A percentile compares a stretch with the other conserved stretches of the same genome.
These are phyloP conservation scores for Cafeteria roenbergensis DNA, from an alignment of 108 stramenopile genomes.

Conservation along the genomic window DNA sequence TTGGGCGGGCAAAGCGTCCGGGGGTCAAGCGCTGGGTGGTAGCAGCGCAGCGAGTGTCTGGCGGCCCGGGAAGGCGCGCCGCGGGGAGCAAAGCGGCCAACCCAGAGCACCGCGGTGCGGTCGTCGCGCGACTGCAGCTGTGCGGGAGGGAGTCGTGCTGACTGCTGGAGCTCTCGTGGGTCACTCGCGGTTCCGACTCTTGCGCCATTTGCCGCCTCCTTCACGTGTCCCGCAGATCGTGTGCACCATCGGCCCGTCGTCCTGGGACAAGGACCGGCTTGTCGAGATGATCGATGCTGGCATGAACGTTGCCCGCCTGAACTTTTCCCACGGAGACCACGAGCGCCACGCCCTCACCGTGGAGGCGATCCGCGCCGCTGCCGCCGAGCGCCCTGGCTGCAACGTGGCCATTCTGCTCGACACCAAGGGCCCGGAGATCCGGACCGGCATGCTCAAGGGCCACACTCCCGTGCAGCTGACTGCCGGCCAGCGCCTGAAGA, in stretches of 20 bases:
- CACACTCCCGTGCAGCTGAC: constrained; percentile 33
- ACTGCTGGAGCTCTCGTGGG: no score
- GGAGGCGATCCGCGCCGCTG: constrained; percentile 39
- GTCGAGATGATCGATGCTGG: constrained; percentile 45
- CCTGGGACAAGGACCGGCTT: constrained; percentile 53
- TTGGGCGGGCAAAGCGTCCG: no score
- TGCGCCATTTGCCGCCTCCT: no score
- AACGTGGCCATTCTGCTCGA: constrained; percentile 70
- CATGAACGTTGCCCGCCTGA: constrained; percentile 75
- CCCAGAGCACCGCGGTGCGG: no score
- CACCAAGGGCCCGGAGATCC: constrained; percentile 84
- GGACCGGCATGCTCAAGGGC: constrained; percentile 62
- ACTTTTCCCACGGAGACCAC: constrained; percentile 64
- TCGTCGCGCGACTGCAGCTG: no score
- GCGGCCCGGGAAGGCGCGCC: no score
- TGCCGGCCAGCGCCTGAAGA: constrained; percentile 21
- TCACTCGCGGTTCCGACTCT: no score
- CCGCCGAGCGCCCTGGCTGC: constrained; percentile 16
- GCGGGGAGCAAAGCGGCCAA: no score
- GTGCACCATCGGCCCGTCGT: constrained; percentile 80
- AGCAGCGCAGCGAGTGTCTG: no score
- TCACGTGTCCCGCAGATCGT: constrained; percentile 82
- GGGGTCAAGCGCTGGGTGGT: no score
- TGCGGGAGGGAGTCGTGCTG: no score
- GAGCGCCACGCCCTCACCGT: constrained; percentile 40